Base-by-base conservation (phyloP, 495 filamentous ascomycete species). In the Penicillium canescens region DNA sequence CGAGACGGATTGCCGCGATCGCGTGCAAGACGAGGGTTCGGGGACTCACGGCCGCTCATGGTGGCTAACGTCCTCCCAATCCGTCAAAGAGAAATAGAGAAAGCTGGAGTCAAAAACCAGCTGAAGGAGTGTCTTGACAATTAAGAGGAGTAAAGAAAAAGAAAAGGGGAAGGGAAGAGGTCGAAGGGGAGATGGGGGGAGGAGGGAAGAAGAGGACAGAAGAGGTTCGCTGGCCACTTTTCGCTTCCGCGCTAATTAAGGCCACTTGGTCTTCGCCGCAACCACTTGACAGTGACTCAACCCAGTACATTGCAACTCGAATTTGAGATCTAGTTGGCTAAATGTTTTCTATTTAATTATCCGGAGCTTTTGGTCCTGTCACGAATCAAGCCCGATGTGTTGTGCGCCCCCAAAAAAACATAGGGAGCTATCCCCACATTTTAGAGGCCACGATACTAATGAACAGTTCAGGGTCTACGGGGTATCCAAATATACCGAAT, bases 31-130 rank as follows among this genome's bases (percentile, higher is more conserved):
- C 16, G 43, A 47, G 55, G 56, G 49, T 24, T 54, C n/a, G 50
- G 50, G 64, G 52, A 71, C 70, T 73, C 68, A 78, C 76, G 72
- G 66, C 74, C 74, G 65, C 72, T 76, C 72, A 76, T 78, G 57
- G 63, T 72, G 75, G 63, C 63, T 61, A 60, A 60, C 43, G 58
- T 68, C 59, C 64, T 66, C 67, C 67, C 70, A 70, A 63, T 59
- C 65, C 58, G 62, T 52, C 55, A 46, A 53, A 50, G 55, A 52
- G 37, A 60, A 51, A 52, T 53, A 57, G 63, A 68, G 23, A 59
- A 66, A 67, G 67, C 80, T 82, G 84, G 78, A 78, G 78, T 62
- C 63, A 71, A 76, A 69, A 68, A 77, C 83, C 83, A 86, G 65
- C 66, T 76, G 73, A 79, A 72, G 68, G 72, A 76, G 70, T 53